Base-by-base conservation (phyloP, 1,139 yeast genomes). In the Trichomonascaceae sp. region DNA sequence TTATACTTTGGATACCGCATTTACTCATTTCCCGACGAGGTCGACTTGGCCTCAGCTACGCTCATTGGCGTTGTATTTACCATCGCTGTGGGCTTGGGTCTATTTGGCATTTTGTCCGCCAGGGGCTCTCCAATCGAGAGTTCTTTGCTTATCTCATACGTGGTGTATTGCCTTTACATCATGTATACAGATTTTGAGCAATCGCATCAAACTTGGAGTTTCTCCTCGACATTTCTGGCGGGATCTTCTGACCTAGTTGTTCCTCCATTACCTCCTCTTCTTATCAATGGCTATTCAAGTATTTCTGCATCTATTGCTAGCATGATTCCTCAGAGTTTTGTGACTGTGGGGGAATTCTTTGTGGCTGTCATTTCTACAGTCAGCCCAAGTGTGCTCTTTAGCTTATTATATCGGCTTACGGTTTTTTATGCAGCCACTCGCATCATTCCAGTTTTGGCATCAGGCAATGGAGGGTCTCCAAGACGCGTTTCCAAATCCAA, bases 361-460 rank as follows among this genome's bases (percentile, higher is more conserved):
- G 70, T 79, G 20, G 82, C 83, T 53, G 87, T 96, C 1, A 74
- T 83, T 30, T 82, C 83, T 54, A 87, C 91, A 41, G 77, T 93
- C 50, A 87, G 96, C 0, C 82, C 95, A 7, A 88, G 96, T 2
- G 84, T 93, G 22, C 73, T 89, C 44, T 77, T 90, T 39, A 89
- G 90, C 61, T 75, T 93, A 61, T 89, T 90, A 1, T 91, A 87
- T 66, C 79, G 99, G 63, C 82, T 93, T 24, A 79, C 88, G 1
- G 96, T 91, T 3, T 89, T 91, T 64, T 89, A 88, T 66, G 90
- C 96, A 1, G 97, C 98, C 4, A 87, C 97, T 15, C 84, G 95
- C 67, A 90, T 93, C 58, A 88, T 93, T 20, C 98, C 99, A 1
- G 65, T 65, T 2, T 54, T 66, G 43, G 43, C 50, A 13, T 46